Conservation (phyloP, 2,329 filamentous ascomycete species). For the Fusarium musae region DNA sequence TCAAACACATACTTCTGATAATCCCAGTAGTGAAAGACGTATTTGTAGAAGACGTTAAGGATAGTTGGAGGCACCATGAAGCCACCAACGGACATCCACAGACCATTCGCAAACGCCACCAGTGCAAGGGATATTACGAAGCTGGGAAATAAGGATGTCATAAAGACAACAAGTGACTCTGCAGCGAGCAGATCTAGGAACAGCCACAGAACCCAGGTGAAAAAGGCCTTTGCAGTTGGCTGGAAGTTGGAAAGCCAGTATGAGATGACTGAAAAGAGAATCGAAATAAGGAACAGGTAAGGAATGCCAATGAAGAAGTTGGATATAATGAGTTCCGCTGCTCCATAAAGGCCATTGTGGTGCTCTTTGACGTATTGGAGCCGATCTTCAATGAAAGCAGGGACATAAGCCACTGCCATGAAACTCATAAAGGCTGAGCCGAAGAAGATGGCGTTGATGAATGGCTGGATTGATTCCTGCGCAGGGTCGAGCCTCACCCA, state of each 20-base stretch:
- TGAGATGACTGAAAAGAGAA: conserved; percentile 78
- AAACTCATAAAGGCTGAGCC: conserved; percentile 81
- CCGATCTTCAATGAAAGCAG: conserved; percentile 75
- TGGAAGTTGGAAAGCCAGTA: conserved; percentile 87
- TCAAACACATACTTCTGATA: conserved; percentile 90
- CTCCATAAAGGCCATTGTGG: conserved; percentile 82
- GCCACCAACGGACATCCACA: conserved; percentile 89
- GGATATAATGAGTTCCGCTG: conserved; percentile 76
- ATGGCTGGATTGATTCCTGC: conserved; percentile 81
- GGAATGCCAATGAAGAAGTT: conserved; percentile 87
- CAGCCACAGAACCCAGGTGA: conserved; percentile 83
- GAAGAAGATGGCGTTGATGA: conserved; percentile 85
- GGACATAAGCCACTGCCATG: conserved; percentile 87
- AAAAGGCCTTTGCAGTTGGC: conserved; percentile 73
- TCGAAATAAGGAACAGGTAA: conserved; percentile 80
- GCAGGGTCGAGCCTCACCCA: conserved; percentile 77
- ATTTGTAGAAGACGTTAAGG: conserved; percentile 86
- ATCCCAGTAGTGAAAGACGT: conserved; percentile 89
- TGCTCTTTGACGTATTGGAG: conserved; percentile 67
- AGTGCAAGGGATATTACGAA: conserved; percentile 84
- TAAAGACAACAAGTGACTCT: conserved; percentile 82
- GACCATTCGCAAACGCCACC: conserved; percentile 85
- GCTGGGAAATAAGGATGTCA: conserved; percentile 77
- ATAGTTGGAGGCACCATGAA: conserved; percentile 80
- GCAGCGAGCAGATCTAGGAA: conserved; percentile 86